Percentiles rank a stretch among this genome's conserved stretches.
Evolutionary conservation across 2,329 filamentous ascomycete genomes (phyloP).

Genomic region (Diaporthe aspalathi): DNA sequence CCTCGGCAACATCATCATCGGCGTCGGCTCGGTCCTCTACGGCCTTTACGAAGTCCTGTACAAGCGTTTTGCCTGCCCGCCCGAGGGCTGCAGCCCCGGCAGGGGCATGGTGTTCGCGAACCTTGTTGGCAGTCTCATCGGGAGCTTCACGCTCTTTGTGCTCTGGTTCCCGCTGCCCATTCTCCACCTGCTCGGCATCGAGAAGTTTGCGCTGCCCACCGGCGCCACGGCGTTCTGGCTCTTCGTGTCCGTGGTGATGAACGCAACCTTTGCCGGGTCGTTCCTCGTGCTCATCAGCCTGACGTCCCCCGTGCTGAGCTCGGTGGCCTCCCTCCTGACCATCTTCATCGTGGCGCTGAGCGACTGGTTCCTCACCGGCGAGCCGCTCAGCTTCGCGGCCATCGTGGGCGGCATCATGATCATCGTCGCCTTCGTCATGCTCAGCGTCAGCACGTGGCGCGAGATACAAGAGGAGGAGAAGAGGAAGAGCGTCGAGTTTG

Average conservation of each 20-base stretch:
- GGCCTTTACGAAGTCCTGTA: conserved; percentile 98
- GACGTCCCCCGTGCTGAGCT: conserved; percentile 91
- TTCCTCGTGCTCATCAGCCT: conserved; percentile 94
- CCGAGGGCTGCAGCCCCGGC: conserved; percentile 84
- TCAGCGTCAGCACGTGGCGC: conserved; percentile 91
- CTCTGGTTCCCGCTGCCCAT: conserved; percentile 94
- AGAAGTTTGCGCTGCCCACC: conserved; percentile 83
- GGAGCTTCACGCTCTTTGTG: conserved; percentile 84
- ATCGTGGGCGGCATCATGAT: conserved; percentile 88
- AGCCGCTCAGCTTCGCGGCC: conserved; percentile 78
- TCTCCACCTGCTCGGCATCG: conserved; percentile 81
- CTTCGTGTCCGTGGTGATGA: conserved; percentile 82
- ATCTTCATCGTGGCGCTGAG: conserved; percentile 96
- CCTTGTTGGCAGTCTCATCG: conserved; percentile 88
- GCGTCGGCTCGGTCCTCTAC: conserved; percentile 89
- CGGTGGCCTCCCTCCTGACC: conserved; percentile 91
- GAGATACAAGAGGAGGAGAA: conserved; percentile 89
- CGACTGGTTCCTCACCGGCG: conserved; percentile 87
- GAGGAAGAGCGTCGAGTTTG: conserved; percentile 63
- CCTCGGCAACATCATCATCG: conserved; percentile 91
- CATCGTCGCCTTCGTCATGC: conserved; percentile 84
- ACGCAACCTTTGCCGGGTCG: conserved; percentile 91
- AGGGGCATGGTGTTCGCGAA: conserved; percentile 98
- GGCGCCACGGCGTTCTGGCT: conserved; percentile 85
- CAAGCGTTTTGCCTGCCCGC: conserved; percentile 92